Evolutionary conservation across 2,329 filamentous ascomycete species (phyloP).

Genomic region (Hymenoscyphus fraxineus): DNA sequence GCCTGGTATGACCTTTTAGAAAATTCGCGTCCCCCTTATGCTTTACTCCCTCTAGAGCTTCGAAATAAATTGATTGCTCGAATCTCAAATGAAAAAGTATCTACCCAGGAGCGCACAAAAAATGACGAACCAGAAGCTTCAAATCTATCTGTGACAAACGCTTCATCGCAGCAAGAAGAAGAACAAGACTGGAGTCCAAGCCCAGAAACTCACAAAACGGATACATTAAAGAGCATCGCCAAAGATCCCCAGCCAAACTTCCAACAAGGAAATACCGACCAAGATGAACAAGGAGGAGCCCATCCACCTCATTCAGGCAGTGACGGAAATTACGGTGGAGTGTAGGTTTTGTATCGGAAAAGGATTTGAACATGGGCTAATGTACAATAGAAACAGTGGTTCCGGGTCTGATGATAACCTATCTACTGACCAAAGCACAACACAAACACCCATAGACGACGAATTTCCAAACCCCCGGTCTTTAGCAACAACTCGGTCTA

Average conservation of each 20-base stretch:
- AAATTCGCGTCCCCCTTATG: conserved; percentile 9
- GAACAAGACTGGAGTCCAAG: background rate
- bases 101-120: background rate
- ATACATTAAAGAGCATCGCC: background rate
- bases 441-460: background rate
- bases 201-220: background rate
- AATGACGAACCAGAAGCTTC: background rate
- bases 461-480: background rate
- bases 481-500: background rate
- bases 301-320: too few species aligned
- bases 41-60: conserved; percentile 36
- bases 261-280: too few species aligned
- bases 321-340: too few species aligned
- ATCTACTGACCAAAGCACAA: background rate
- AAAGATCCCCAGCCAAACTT: background rate
- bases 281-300: too few species aligned
- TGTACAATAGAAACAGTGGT: too few species aligned
- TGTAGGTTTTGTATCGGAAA: too few species aligned
- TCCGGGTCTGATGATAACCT: background rate
- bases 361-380: too few species aligned
- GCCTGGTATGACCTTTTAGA: conserved; percentile 36
- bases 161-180: background rate
- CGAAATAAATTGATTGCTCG: conserved; percentile 15
- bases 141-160: background rate
- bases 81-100: conserved; percentile 13